Base-by-base conservation (phyloP, 495 filamentous ascomycete genomes). In the Tuber melanosporum region DNA sequence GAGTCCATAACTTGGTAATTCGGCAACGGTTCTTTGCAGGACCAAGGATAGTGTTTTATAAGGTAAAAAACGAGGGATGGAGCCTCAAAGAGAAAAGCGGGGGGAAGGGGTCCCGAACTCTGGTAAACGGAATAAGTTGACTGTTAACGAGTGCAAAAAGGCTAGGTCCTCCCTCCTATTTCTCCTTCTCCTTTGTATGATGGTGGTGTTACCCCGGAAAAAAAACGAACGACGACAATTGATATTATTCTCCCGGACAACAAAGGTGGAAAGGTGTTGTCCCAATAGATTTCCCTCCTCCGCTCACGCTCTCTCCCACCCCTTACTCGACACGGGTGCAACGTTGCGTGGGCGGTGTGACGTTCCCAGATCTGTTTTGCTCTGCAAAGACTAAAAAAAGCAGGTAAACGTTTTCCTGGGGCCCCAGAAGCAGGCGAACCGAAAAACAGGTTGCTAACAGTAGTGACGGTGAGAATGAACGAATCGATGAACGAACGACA, bases 291-390 rank as follows among this genome's bases (percentile, higher is more conserved):
- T 46, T 15, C 26, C 15, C 14, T 72, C 71, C 71, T 72, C 71
- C 71, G 43, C n/a, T 32, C 45, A 19, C 71, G 2, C 44, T 6
- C 44, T 45, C 71, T 43, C 71, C 32, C 45, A 20, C 71, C 26
- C 69, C 47, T 66, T 36, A 12, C 57, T 36, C 26, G 32, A 66
- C 17, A 26, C 32, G 32, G 43, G 73, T 71, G 70, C 44, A 19
- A 44, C 62, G 74, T 73, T 72, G 46, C 70, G 78, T 70, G 66
- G 71, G 79, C 80, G 49, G 75, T 81, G 75, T 75, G 79, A 77
- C 75, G 79, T 32, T 71, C 26, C 46, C 26, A 73, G 49, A 73
- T 72, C 72, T 45, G 72, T 49, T 71, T 43, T 52, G 69, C 49
- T 72, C 52, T 41, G 39, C 72, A 75, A 71, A 70, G 78, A 69